Evolutionary conservation across 73 alveolate genomes (phyloP).

Genomic region (Paramecium pentaurelia): DNA sequence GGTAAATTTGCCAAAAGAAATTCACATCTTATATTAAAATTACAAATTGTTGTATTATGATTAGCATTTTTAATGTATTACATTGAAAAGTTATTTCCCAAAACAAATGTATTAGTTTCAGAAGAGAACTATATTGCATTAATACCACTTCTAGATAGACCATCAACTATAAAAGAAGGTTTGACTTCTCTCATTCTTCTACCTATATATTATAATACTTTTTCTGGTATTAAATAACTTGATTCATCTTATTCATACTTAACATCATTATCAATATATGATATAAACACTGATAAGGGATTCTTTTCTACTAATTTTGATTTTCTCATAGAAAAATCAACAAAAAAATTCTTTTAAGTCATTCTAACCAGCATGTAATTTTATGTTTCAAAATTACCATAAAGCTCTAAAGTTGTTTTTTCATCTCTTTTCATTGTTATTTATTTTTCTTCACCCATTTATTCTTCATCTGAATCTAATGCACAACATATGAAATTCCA

Average conservation of each 20-base stretch:
- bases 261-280: neutral
- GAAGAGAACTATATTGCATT: neutral
- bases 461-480: slow-evolving; percentile 18
- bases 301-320: neutral
- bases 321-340: slow-evolving; percentile 1
- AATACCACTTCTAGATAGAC: neutral
- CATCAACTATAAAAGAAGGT: slow-evolving; percentile 3
- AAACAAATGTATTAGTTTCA: neutral
- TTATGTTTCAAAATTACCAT: neutral
- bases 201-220: slow-evolving; percentile 11
- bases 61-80: neutral
- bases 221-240: slow-evolving; percentile 1
- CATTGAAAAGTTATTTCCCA: neutral
- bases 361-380: slow-evolving; percentile 16
- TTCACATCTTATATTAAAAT: neutral
- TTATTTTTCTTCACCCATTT: neutral
- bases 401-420: neutral
- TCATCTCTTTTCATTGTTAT: neutral
- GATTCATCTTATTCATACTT: neutral
- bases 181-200: slow-evolving; percentile 31
- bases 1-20: neutral
- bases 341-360: slow-evolving; percentile 45
- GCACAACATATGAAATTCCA: slow-evolving; percentile 27
- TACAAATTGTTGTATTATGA: neutral
- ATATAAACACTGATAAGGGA: neutral